These are phyloP conservation scores for Neckera pumila DNA, from an alignment of 225 moss, liverwort and hornwort genomes.

Conservation along the genomic window DNA sequence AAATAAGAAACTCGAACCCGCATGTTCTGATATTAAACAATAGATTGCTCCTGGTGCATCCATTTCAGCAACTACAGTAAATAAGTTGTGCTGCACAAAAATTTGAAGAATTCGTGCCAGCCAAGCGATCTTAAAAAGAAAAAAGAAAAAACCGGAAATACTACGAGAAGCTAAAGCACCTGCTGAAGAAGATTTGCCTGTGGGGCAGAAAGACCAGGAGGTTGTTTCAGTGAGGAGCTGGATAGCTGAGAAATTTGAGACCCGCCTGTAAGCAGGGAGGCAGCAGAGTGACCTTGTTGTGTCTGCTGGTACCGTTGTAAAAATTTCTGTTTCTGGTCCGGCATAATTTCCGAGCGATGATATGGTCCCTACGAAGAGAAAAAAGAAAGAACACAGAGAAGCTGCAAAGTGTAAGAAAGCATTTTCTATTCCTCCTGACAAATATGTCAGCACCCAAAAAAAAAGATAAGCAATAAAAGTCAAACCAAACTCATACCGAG, in stretches of 20 bases:
- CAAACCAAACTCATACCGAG: not conserved
- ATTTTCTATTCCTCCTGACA: not conserved
- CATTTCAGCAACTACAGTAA: not conserved
- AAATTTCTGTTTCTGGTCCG: slow-evolving; percentile 91
- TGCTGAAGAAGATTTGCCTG: slow-evolving; percentile 50
- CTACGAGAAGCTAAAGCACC: slow-evolving; percentile 4
- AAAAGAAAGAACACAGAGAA: not conserved
- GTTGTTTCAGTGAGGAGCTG: slow-evolving; percentile 58
- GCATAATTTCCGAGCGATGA: slow-evolving; percentile 75
- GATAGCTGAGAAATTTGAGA: slow-evolving; percentile 47
- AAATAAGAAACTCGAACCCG: not conserved
- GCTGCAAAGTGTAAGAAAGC: not conserved
- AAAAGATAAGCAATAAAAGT: not conserved
- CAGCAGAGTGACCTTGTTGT: slow-evolving; percentile 72
- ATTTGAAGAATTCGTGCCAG: not conserved
- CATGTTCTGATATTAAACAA: not conserved
- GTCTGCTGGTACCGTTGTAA: slow-evolving; percentile 84
- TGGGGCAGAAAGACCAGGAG: slow-evolving; percentile 47
- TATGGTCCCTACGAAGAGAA: slow-evolving; percentile 49
- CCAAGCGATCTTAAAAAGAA: not conserved
- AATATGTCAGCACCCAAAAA: not conserved
- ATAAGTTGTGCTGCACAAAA: not conserved
- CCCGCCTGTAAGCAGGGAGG: slow-evolving; percentile 46
- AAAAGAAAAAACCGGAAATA: not conserved
- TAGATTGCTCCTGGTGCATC: not conserved